Base-by-base conservation (phyloP, 495 filamentous ascomycete genomes). In the Daldinia childiae region DNA sequence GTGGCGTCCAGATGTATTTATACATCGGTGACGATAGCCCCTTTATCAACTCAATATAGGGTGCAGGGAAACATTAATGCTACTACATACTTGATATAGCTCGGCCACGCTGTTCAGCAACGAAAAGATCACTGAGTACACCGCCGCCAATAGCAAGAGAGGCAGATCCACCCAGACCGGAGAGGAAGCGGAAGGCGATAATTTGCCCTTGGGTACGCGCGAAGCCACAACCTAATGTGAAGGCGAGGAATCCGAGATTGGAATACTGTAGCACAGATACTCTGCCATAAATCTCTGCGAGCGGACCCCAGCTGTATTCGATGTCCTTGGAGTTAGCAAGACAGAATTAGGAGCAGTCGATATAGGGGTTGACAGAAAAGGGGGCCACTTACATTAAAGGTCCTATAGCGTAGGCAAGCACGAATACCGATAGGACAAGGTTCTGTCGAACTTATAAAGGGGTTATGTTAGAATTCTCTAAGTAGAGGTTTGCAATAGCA, bases 351-450 rank as follows among this genome's bases (percentile, higher is more conserved):
- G 17, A 12, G 21, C 19, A 24, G 43, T 1, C 0, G 19, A 27
- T 1, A 78, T 29, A 67, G 1, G 61, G 14, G 19, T 67, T 76
- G 26, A 71, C 74, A 12, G 76, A 80, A 72, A 74, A n/a, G 76
- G 81, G 45, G 50, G 68, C 2, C 9, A 45, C 75, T 59, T 70
- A 75, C 75, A 67, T 41, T 4, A 77, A 39, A 19, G 75, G 75
- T 4, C 75, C 75, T 27, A 77, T 26, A 15, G 89, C 89, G 75
- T 92, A 95, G 9, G 90, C 92, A 4, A 95, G 83, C 14, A 94
- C 80, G 77, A 95, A 94, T 67, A 92, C 84, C 0, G 90, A 92
- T 39, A 95, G 78, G 0, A 85, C 87, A 38, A 94, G 79, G 27
- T 88, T 82, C 17, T 81, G 82, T 55, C 88, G 78, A 21, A 90